Evolutionary conservation across 1,284 basidiomycete species (phyloP), one percentile per base, ranked within the genome.

Genomic region (Schizophyllum amplum): DNA sequence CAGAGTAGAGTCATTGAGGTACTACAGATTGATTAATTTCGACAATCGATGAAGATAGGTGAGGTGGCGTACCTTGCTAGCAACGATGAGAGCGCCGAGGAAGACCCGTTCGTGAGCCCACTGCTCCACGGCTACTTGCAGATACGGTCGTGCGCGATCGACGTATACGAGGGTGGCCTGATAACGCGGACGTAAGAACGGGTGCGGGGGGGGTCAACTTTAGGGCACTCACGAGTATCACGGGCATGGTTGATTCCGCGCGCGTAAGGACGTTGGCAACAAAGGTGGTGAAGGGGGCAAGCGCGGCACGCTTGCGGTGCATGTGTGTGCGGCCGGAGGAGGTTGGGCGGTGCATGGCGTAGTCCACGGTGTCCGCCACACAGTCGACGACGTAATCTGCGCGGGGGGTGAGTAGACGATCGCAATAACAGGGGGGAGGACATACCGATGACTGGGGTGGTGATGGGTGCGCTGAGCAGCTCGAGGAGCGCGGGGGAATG

Each of bases 341-440:
- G 4, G 80, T 77, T 17, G 83, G 75, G 33, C 82, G 77, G 42
- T 82, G 80, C 69, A 89, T 78, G 13, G 86, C 85, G 64, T 78
- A 86, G 69, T 87, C 83, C 58, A 89, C 86, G 0, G 86, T 84
- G 58, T 89, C 86, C 17, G 77, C 69, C 4, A 86, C 81, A 24
- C 69, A 75, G 67, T 88, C 84, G 27, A 86, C 78, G 56, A 86
- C 71, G 70, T 86, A 84, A 59, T 87, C 86, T 88, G 56, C 17
- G 6, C 7, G 51, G 48, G 56, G n/a, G 42, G 59, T 64, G 48
- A 63, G 61, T n/a, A n/a, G 55, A 7, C 56, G 46, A 56, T 25
- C 26, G 6, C 23, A 11, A 27, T 21, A 26, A n/a, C 48, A 23
- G 50, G 42, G 20, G 23, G 54, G 21, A 15, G 48, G 21, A 75